Conservation (phyloP, 768 basidiomycete genomes). For the Pisolithus orientalis region DNA sequence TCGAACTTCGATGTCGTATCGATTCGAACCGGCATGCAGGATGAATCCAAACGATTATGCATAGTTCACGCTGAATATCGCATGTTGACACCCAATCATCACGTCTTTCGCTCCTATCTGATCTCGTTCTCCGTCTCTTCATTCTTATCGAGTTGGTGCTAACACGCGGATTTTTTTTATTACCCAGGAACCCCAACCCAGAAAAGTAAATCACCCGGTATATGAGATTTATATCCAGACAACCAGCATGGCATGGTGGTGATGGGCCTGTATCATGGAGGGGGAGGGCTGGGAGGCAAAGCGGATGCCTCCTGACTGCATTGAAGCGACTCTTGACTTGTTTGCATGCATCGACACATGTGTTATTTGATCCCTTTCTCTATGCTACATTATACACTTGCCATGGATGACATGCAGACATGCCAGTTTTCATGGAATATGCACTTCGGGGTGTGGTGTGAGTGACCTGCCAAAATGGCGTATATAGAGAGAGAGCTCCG, state of each 20-base stretch:
- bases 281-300: not conserved
- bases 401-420: not conserved
- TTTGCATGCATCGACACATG: not conserved
- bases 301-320: not conserved
- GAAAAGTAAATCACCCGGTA: not conserved
- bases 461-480: no score
- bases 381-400: not conserved
- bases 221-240: not conserved
- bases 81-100: slow-evolving; percentile 83
- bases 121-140: slow-evolving; percentile 24
- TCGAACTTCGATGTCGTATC: not conserved
- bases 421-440: not conserved
- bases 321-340: not conserved
- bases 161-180: not conserved
- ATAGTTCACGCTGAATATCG: slow-evolving; percentile 96
- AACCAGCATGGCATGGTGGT: not conserved
- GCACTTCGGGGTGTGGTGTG: no score
- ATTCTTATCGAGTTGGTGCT: not conserved
- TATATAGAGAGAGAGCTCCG: no score
- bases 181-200: slow-evolving; percentile 1
- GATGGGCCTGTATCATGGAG: not conserved
- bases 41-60: slow-evolving; percentile 43
- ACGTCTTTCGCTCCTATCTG: slow-evolving; percentile 99
- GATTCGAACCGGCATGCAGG: slow-evolving; percentile 3
- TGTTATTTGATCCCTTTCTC: not conserved